phyloP scores from a whole-genome alignment of 148 eudicot genomes.

The Euryodendron excelsum region DNA sequence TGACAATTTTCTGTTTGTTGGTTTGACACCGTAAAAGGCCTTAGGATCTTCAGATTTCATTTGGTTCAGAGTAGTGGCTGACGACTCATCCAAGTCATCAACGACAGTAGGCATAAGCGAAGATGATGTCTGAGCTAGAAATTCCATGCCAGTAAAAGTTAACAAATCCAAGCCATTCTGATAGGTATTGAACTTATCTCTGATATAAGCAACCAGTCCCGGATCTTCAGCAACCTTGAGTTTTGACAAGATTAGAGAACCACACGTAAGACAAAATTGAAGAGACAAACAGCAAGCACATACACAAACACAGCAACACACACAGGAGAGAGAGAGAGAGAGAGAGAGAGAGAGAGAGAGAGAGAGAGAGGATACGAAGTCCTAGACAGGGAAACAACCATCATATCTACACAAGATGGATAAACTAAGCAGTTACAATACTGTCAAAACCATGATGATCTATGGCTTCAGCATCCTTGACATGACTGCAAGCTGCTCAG shows the following conservation, averaged over 20 bases:
- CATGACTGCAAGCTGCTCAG: neutral
- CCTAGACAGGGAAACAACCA: neutral
- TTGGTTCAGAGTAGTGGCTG: conserved; percentile 11
- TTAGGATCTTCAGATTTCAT: conserved; percentile 27
- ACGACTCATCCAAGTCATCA: conserved; percentile 29
- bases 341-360: neutral
- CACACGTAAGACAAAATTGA: neutral
- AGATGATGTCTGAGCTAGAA: conserved; percentile 22
- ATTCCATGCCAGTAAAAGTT: conserved; percentile 13
- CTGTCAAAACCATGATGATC: neutral
- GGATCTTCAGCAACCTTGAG: conserved; percentile 61
- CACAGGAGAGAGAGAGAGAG: neutral
- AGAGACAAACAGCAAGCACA: neutral
- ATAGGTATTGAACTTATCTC: conserved; percentile 34
- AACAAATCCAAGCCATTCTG: conserved; percentile 1
- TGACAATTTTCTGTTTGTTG: conserved; percentile 16
- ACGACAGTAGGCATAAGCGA: conserved; percentile 17
- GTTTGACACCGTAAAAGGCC: conserved; percentile 13
- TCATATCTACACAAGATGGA: neutral
- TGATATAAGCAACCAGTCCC: conserved; percentile 41
- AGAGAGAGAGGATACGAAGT: neutral
- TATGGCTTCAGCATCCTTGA: neutral
- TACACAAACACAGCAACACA: neutral
- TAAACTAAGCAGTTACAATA: neutral
- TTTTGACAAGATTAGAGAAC: conserved; percentile 10